These are phyloP conservation scores for Psophocarpus tetragonolobus DNA, from an alignment of 306 rosid genomes.

Conservation along the genomic window DNA sequence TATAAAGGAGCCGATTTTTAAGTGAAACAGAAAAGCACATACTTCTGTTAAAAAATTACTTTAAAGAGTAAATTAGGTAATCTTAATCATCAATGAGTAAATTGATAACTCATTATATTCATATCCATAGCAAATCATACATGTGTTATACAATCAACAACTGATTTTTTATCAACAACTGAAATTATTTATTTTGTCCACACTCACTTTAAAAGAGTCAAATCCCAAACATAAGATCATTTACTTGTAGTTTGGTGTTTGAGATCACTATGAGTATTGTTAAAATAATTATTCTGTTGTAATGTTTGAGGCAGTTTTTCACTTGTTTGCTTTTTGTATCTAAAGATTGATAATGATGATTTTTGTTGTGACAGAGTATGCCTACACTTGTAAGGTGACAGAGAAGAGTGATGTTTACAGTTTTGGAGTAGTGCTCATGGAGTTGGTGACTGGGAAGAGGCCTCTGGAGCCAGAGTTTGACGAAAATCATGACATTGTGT, in stretches of 20 bases:
- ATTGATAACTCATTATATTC: background rate
- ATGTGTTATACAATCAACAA: background rate
- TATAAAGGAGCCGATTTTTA: background rate
- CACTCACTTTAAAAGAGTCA: background rate
- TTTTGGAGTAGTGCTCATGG: conserved; percentile 89
- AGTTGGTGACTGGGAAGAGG: conserved; percentile 73
- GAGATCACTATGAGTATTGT: background rate
- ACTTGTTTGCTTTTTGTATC: background rate
- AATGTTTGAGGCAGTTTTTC: background rate
- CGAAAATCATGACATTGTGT: conserved; percentile 73
- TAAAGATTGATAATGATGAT: conserved; percentile 32
- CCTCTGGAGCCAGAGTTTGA: conserved; percentile 74
- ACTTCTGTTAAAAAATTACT: background rate
- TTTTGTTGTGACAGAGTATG: conserved; percentile 61
- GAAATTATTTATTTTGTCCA: background rate
- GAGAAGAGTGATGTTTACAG: conserved; percentile 95
- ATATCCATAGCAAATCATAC: background rate
- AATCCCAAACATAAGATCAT: background rate
- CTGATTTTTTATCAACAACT: background rate
- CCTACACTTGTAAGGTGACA: conserved; percentile 74
- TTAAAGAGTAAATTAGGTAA: background rate
- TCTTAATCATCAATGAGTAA: background rate
- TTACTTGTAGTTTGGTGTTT: background rate
- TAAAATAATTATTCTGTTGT: background rate
- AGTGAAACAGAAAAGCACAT: background rate